Base-by-base conservation (phyloP, 2,329 filamentous ascomycete genomes). In the Xylaria sp. region DNA sequence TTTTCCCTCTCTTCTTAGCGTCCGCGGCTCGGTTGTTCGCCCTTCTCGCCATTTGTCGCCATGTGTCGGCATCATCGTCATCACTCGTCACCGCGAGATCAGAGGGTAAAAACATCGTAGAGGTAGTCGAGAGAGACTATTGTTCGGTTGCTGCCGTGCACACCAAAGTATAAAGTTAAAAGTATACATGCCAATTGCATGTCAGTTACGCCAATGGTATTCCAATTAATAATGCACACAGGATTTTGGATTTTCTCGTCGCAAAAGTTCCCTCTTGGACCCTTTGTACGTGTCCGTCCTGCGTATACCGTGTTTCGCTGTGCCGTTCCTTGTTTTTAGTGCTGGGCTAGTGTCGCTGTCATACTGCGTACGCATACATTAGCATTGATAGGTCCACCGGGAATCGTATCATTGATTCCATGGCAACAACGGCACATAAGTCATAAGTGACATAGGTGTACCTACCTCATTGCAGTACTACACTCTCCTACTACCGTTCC, bases 81-180 rank as follows among this genome's bases (percentile, higher is more conserved):
- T 63, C 39, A 10, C 47, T 67, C 67, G 67, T 69, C 65, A 69
- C 65, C 54, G 59, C 61, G 58, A 65, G 57, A 44, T 65, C 53
- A 67, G 29, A 53, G 33, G 56, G 22, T 25, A 47, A 22, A n/a
- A n/a, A n/a, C n/a, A n/a, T n/a, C n/a, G n/a, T n/a, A n/a, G n/a
- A n/a, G n/a, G n/a, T n/a, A n/a, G n/a, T n/a, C n/a, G n/a, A n/a
- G n/a, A n/a, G n/a, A n/a, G n/a, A n/a, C n/a, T n/a, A n/a, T n/a
- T n/a, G n/a, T n/a, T n/a, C n/a, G n/a, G n/a, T n/a, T n/a, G n/a
- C n/a, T n/a, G n/a, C n/a, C n/a, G n/a, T n/a, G n/a, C n/a, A n/a
- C n/a, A n/a, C n/a, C n/a, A n/a, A n/a, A n/a, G n/a, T n/a, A n/a
- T n/a, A n/a, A n/a, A n/a, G n/a, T n/a, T n/a, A n/a, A n/a, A n/a